Evolutionary conservation across 164 flowering plant genomes (phyloP), one percentile per base, ranked within the genome.

Genomic region (Vitis cinerea): DNA sequence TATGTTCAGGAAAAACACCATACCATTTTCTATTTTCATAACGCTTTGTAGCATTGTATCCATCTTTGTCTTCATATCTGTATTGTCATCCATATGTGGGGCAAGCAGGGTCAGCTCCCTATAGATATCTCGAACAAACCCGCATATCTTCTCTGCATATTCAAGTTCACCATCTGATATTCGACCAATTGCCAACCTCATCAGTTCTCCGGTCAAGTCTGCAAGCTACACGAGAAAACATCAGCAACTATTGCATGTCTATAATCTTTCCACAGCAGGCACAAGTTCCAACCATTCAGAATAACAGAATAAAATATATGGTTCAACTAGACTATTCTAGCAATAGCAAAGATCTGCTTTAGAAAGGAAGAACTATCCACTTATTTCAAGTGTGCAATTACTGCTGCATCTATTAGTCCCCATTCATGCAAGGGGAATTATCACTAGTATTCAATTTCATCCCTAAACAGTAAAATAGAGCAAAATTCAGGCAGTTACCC

Each of bases 21-120:
- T 88, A 94, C 98, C 97, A 74, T 91, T 94, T 78, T 94, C 99
- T 78, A 94, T 93, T 80, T 94, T 94, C 74, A 90, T 72, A 11
- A 90, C 86, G 67, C 99, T 94, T 79, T 91, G 98, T 61, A 91
- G 99, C 99, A 94, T 92, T 52, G 75, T 76, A 29, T 94, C 99
- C 99, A 94, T 94, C 86, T 94, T 94, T 62, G 74, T 74, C 80
- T 87, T 87, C 96, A 94, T 92, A 66, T 94, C 99, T 72, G 71
- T 65, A 74, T 72, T 78, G 17, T 90, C 97, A 77, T 94, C 97
- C 95, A 94, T 89, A 50, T 60, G 17, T 7, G 95, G 98, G 59
- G 83, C 90, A 57, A 92, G 65, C 65, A 88, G 88, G n/a, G 84
- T 85, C 58, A 92, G 84, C 79, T 90, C 90, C 78, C 97, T 76